A percentile compares a stretch with the other conserved stretches of the same genome.
Evolutionary conservation across 768 basidiomycete species (phyloP).

Genomic region (Gloeostereum incarnatum): DNA sequence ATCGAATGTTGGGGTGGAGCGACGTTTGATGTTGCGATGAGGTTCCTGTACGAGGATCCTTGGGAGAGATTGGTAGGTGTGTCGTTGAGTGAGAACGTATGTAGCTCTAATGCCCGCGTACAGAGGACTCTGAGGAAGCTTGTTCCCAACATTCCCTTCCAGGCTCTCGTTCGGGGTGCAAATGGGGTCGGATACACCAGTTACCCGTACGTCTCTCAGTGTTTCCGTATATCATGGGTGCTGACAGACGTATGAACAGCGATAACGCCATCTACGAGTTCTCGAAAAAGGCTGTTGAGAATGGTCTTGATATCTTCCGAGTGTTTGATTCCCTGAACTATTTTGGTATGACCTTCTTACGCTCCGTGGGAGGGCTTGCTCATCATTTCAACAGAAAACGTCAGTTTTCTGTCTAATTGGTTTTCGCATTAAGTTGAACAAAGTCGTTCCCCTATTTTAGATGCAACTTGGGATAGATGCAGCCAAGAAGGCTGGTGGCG

Average conservation of each 20-base stretch:
- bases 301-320: constrained; percentile 98
- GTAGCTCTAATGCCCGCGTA: constrained; percentile 9
- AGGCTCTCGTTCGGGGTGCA: constrained; percentile 96
- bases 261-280: constrained; percentile 99
- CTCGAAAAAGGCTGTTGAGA: constrained; percentile 99
- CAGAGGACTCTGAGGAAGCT: constrained; percentile 88
- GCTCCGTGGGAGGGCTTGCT: constrained; percentile 1
- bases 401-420: constrained; percentile 21
- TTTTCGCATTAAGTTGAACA: not conserved
- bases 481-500: constrained; percentile 99
- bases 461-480: constrained; percentile 98
- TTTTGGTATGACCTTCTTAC: constrained; percentile 52
- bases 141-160: constrained; percentile 97
- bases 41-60: constrained; percentile 98
- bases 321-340: constrained; percentile 99
- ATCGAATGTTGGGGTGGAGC: constrained; percentile 99
- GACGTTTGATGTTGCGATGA: constrained; percentile 98
- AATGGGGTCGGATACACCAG: constrained; percentile 99
- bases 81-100: not conserved
- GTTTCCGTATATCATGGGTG: not conserved
- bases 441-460: constrained; percentile 25
- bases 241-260: constrained; percentile 24
- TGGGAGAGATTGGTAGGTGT: constrained; percentile 87
- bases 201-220: constrained; percentile 64
- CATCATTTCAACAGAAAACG: constrained; percentile 48